phyloP scores from a whole-genome alignment of 208 protist genomes.

The Acanthamoeba castellanii region DNA sequence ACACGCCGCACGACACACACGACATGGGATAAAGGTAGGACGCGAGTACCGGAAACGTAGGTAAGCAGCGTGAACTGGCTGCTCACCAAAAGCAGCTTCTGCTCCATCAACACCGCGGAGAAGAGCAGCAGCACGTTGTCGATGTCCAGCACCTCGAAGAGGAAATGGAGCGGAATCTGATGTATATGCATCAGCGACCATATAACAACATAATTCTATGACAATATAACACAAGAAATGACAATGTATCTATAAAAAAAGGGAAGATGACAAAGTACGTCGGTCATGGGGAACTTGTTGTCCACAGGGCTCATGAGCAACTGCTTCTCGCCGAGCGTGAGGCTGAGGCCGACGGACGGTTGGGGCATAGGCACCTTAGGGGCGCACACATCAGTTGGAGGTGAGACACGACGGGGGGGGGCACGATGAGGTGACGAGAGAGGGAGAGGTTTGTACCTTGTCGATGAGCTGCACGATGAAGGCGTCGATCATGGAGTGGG shows the following conservation, averaged over 20 bases:
- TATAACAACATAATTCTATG: too few relatives aligned
- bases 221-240: too few relatives aligned
- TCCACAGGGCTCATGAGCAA: background rate
- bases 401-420: too few relatives aligned
- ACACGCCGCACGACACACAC: background rate
- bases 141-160: constrained; percentile 75
- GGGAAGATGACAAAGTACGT: background rate
- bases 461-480: constrained; percentile 38
- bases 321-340: background rate
- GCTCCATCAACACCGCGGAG: constrained; percentile 72
- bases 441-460: background rate
- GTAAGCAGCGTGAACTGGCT: constrained; percentile 78
- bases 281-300: constrained; percentile 10
- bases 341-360: background rate
- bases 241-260: too few relatives aligned
- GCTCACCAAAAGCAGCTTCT: constrained; percentile 78
- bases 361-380: background rate
- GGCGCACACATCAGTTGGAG: background rate
- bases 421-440: too few relatives aligned
- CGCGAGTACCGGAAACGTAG: constrained; percentile 40
- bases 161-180: constrained; percentile 77
- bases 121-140: constrained; percentile 79
- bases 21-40: background rate
- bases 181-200: too few relatives aligned
- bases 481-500: background rate